Evolutionary conservation across 495 filamentous ascomycete species (phyloP), one percentile per base, ranked within the genome.

Genomic region (Chaetomium fimeti): DNA sequence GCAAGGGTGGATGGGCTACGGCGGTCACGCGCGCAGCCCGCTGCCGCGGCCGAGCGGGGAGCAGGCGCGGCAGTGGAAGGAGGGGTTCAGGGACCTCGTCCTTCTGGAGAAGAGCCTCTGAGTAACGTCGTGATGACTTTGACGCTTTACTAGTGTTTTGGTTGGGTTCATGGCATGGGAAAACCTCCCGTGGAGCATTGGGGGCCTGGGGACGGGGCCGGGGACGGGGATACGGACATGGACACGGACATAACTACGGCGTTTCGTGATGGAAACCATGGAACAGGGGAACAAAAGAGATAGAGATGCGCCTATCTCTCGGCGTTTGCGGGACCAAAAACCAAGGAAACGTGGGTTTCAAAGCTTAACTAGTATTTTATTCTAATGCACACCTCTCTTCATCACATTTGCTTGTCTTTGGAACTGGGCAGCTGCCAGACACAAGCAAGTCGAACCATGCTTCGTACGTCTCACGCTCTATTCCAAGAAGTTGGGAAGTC

Each of bases 1-100:
- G 69, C 81, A 92, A 73, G 79, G 82, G 32, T 96, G 76, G 82
- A 90, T 85, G 67, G 90, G 89, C 55, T 96, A 96, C 72, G 92
- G 92, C 22, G 90, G 89, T 20, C 83, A 83, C 65, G 88, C 87
- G 24, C 82, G 93, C 20, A 88, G 85, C 68, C 93, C 93, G 38
- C 86, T 93, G 68, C 90, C 92, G 49, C 80, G 82, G 53, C 89
- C 89, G 27, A 85, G 78, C 32, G 75, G 77, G 36, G 80, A 85
- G 65, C 85, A 89, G 71, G 81, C 74, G 24, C 78, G 77, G 45
- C 82, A 82, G 68, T 88, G 87, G 76, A 86, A 87, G 67, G 86
- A 88, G 43, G 86, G 83, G 49, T 92, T 93, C 74, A 81, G 85
- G 61, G 92, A 96, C 74, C 74, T 91, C 22, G 80, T 93, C 73